phyloP scores from a whole-genome alignment of 2,329 filamentous ascomycete genomes.

The Cladosporium sp. region DNA sequence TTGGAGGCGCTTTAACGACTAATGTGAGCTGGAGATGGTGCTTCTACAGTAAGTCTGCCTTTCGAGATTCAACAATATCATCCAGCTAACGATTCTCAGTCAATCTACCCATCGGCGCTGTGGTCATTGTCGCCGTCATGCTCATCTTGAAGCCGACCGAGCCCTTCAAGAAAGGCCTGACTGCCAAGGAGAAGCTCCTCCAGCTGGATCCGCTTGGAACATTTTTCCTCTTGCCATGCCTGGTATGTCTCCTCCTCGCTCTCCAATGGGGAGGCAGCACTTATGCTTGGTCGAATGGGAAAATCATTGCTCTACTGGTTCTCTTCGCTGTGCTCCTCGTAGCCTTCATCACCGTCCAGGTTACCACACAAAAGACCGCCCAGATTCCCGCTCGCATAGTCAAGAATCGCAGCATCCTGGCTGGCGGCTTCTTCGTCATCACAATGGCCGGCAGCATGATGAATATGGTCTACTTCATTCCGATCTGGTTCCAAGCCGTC shows the following conservation, averaged over 20 bases:
- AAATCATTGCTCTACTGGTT: slow-evolving; percentile 44
- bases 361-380: slow-evolving; percentile 38
- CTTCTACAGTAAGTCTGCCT: slow-evolving; percentile 15
- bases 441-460: slow-evolving; percentile 42
- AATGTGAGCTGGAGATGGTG: slow-evolving; percentile 39
- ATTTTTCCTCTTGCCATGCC: slow-evolving; percentile 36
- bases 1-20: slow-evolving; percentile 43
- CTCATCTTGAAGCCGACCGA: slow-evolving; percentile 35
- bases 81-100: slow-evolving; percentile 21
- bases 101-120: slow-evolving; percentile 44
- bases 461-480: slow-evolving; percentile 42
- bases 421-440: slow-evolving; percentile 38
- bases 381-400: slow-evolving; percentile 42
- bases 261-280: slow-evolving; percentile 47
- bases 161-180: slow-evolving; percentile 18
- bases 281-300: slow-evolving; percentile 36
- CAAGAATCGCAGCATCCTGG: slow-evolving; percentile 39
- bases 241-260: slow-evolving; percentile 45
- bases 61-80: background rate
- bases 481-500: slow-evolving; percentile 48
- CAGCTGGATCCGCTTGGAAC: slow-evolving; percentile 45
- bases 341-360: slow-evolving; percentile 40
- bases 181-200: slow-evolving; percentile 34
- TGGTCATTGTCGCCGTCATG: slow-evolving; percentile 36
- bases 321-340: slow-evolving; percentile 41